Evolutionary conservation across 1,139 yeast species (phyloP).

Genomic region (Geotrichum reessii): DNA sequence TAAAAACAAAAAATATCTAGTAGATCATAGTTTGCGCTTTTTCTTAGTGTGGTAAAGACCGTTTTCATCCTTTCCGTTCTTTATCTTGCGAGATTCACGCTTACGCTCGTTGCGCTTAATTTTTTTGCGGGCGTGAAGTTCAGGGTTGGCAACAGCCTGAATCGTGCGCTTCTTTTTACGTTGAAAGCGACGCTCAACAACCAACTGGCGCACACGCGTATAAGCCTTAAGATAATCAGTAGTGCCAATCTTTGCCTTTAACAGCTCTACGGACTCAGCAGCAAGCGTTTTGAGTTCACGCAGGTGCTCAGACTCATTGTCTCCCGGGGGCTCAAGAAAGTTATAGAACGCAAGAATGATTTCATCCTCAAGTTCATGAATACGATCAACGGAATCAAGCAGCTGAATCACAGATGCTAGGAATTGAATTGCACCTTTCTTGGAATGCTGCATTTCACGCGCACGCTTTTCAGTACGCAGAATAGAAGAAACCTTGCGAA

Average conservation of each 20-base stretch:
- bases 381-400: constrained; percentile 3
- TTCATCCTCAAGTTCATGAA: constrained; percentile 25
- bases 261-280: constrained; percentile 60
- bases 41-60: constrained; percentile 67
- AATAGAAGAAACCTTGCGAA: constrained; percentile 54
- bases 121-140: constrained; percentile 68
- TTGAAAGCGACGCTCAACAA: constrained; percentile 61
- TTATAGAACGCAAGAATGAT: constrained; percentile 55
- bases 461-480: constrained; percentile 40
- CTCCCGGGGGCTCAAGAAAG: constrained; percentile 40
- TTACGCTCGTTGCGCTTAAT: constrained; percentile 67
- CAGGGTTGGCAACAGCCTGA: constrained; percentile 75
- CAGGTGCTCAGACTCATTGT: constrained; percentile 37
- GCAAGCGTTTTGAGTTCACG: constrained; percentile 55
- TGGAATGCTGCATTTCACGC: constrained; percentile 45
- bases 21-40: constrained; percentile 37
- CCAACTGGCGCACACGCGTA: constrained; percentile 55
- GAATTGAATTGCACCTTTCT: constrained; percentile 49
- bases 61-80: constrained; percentile 61
- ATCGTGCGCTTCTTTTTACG: constrained; percentile 73
- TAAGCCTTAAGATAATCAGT: constrained; percentile 63
- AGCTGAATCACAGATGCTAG: constrained; percentile 34
- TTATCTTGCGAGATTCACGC: constrained; percentile 55
- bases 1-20: background rate
- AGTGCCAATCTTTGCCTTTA: constrained; percentile 67